phyloP scores from a whole-genome alignment of 768 basidiomycete species.

The Candolleomyces efflorescens region DNA sequence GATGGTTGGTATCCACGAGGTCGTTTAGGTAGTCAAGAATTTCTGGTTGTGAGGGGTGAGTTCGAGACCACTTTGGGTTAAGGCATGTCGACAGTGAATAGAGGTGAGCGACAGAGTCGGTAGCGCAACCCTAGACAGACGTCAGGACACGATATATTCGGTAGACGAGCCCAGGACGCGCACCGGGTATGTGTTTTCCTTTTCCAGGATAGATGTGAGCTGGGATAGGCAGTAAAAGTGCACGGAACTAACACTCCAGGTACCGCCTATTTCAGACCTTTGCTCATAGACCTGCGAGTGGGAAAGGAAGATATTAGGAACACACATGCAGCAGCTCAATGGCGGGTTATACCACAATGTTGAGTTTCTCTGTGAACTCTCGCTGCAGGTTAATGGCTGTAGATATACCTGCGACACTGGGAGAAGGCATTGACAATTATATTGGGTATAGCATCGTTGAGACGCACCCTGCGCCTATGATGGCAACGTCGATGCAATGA shows the following conservation, averaged over 20 bases:
- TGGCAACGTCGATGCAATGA: not conserved
- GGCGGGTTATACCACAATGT: not conserved
- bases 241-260: not conserved
- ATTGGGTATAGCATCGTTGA: not conserved
- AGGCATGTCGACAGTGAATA: not conserved
- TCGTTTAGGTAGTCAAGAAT: not conserved
- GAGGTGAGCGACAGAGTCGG: not conserved
- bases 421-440: not conserved
- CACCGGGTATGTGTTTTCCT: not conserved
- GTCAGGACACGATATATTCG: constrained; percentile 1
- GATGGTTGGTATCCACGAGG: not conserved
- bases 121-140: not conserved
- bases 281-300: not conserved
- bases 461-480: not conserved
- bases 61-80: not conserved
- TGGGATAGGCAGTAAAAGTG: not conserved
- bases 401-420: not conserved
- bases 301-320: not conserved
- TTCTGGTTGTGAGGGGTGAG: constrained; percentile 5
- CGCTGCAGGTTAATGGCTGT: not conserved
- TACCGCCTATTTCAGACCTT: not conserved
- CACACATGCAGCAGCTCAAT: not conserved
- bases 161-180: not conserved
- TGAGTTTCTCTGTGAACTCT: not conserved
- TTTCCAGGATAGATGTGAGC: not conserved